These are phyloP conservation scores for Oemleria cerasiformis DNA, from an alignment of 306 rosid genomes.

Conservation along the genomic window DNA sequence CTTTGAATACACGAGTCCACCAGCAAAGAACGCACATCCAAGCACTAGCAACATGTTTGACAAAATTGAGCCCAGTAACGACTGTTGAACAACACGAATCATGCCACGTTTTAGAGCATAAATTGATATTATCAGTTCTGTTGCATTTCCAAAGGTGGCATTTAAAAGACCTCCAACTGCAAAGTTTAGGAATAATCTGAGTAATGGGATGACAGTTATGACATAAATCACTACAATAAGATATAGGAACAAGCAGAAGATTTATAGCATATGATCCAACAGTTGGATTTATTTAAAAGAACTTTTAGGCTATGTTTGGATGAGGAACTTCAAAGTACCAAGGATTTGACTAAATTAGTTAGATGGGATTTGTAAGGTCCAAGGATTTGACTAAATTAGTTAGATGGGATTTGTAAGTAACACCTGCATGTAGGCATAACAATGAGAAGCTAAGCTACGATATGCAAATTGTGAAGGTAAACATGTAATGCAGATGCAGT, in stretches of 20 bases:
- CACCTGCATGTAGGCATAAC: too few relatives aligned
- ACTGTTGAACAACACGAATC: constrained; percentile 73
- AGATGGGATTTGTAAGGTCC: too few relatives aligned
- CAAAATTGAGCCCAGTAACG: constrained; percentile 77
- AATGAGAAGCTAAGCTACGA: too few relatives aligned
- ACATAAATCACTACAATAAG: too few relatives aligned
- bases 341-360: too few relatives aligned
- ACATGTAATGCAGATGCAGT: background rate
- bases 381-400: too few relatives aligned
- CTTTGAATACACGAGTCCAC: constrained; percentile 59
- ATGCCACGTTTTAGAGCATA: constrained; percentile 65
- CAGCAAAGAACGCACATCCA: constrained; percentile 79
- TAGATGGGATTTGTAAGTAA: too few relatives aligned
- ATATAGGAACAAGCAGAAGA: too few relatives aligned
- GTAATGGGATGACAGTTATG: background rate
- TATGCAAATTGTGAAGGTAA: background rate
- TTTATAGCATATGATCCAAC: too few relatives aligned
- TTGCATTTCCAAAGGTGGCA: constrained; percentile 91
- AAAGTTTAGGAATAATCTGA: background rate
- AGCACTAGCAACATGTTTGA: constrained; percentile 86
- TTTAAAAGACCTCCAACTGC: constrained; percentile 88
- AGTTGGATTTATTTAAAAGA: too few relatives aligned
- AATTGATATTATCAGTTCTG: constrained; percentile 77
- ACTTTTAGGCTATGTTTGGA: too few relatives aligned
- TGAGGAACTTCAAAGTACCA: too few relatives aligned